Evolutionary conservation across 768 basidiomycete genomes (phyloP), one percentile per base, ranked within the genome.

Genomic region (Suillus hirtellus): DNA sequence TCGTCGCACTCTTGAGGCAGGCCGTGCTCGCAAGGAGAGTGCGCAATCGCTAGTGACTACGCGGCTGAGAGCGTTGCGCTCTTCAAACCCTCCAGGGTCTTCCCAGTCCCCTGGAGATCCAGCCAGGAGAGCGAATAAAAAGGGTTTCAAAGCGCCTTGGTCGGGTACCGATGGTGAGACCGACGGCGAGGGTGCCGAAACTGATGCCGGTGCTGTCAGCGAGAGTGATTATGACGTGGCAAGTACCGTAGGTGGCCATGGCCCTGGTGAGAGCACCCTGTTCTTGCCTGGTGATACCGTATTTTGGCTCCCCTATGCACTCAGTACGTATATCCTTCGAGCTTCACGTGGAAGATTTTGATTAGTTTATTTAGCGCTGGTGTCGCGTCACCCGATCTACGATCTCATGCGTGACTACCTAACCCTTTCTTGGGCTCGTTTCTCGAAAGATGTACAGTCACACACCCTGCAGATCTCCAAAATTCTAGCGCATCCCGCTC

Each of bases 391-490:
- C 74, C 95, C 95, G 0, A 92, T 97, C 67, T 97, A 96, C 77
- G 94, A 96, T 72, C 82, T 96, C 61, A 93, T 98, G 91, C 85
- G 92, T 60, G 96, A 99, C 77, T 96, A 93, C 71, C 85, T 99
- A 50, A 95, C 95, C n/a, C 87, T 97, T 52, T 93, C 90, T 4
- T 96, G 94, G 93, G 94, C 94, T 19, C 89, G 92, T 56, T 95
- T 94, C 78, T 92, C 92, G 60, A 96, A 96, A 77, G 93, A 96
- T 70, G 93, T 96, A 4, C 92, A 93, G 76, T 90, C 91, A 0
- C 95, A 97, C 71, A 93, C 94, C 10, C 81, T 95, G 60, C 93
- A 93, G 72, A 93, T 94, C 62, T 89, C 89, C 59, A 93, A 93
- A 75, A 92, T 94, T 68, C 84, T 93, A 49, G 89, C 92, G 0